Percentiles rank a stretch among this genome's conserved stretches.
Evolutionary conservation across 306 rosid species (phyloP).

Genomic region (Lathyrus tuberosus): DNA sequence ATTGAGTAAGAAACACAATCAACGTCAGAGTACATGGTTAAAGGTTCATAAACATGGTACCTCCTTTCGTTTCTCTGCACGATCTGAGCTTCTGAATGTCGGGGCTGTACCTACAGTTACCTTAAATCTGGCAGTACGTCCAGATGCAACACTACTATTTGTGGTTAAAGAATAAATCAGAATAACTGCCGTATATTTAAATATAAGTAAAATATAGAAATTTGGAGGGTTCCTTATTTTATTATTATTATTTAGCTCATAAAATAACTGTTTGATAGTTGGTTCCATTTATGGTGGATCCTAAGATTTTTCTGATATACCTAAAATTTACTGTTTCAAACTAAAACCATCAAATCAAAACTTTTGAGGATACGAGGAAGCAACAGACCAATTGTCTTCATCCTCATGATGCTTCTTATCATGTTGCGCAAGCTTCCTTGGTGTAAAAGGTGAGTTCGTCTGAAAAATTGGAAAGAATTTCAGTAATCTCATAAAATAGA

Average conservation of each 20-base stretch:
- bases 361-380: constrained; percentile 90
- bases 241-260: constrained; percentile 16
- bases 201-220: constrained; percentile 20
- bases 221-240: constrained; percentile 25
- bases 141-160: constrained; percentile 65
- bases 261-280: neutral
- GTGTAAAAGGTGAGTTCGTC: constrained; percentile 73
- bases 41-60: constrained; percentile 49
- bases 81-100: constrained; percentile 56
- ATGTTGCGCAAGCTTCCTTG: constrained; percentile 52
- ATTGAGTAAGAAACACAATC: constrained; percentile 20
- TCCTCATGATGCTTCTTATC: constrained; percentile 76
- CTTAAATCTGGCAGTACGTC: constrained; percentile 64
- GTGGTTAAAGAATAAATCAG: constrained; percentile 52
- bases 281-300: constrained; percentile 12
- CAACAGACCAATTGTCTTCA: constrained; percentile 78
- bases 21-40: constrained; percentile 19
- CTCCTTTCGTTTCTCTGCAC: constrained; percentile 94
- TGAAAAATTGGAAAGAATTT: constrained; percentile 41
- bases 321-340: constrained; percentile 25
- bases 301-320: constrained; percentile 19
- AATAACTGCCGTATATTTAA: neutral
- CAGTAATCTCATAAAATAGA: constrained; percentile 33
- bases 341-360: constrained; percentile 38
- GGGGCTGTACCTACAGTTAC: constrained; percentile 94